Evolutionary conservation across 176 grass and related monocot genomes (phyloP).

Genomic region (Zea luxurians): DNA sequence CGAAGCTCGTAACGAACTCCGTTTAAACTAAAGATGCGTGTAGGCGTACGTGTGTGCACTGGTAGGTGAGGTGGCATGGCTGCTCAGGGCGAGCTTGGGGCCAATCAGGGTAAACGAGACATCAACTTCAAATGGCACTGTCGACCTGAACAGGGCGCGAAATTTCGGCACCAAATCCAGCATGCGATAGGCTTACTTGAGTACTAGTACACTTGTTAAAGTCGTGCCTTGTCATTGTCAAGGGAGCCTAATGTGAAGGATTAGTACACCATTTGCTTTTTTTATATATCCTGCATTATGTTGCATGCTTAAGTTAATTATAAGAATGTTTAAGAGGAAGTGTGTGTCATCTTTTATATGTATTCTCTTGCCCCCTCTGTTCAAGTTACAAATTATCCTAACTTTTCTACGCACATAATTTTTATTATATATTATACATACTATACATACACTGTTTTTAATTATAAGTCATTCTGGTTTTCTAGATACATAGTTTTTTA

Average conservation of each 20-base stretch:
- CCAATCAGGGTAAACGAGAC: slow-evolving; percentile 41
- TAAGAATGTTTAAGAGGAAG: neutral
- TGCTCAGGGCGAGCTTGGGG: slow-evolving; percentile 32
- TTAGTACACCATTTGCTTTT: neutral
- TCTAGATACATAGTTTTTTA: too few relatives aligned
- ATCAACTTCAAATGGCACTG: slow-evolving; percentile 51
- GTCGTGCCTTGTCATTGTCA: slow-evolving; percentile 29
- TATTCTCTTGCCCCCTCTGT: neutral
- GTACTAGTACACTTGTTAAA: slow-evolving; percentile 20
- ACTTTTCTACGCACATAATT: too few relatives aligned
- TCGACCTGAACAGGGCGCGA: slow-evolving; percentile 44
- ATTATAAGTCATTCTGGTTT: too few relatives aligned
- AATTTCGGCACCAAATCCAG: slow-evolving; percentile 41
- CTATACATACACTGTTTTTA: too few relatives aligned
- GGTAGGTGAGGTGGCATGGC: slow-evolving; percentile 16
- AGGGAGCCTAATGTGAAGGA: slow-evolving; percentile 29
- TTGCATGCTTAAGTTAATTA: slow-evolving; percentile 8
- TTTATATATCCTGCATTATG: slow-evolving; percentile 4
- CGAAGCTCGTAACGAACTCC: slow-evolving; percentile 36
- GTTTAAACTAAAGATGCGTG: slow-evolving; percentile 1
- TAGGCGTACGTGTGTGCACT: neutral
- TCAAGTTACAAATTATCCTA: too few relatives aligned
- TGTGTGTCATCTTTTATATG: neutral
- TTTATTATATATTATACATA: too few relatives aligned
- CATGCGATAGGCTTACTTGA: slow-evolving; percentile 16